Percentiles rank a stretch among this genome's conserved stretches.
Evolutionary conservation across 179 eudicot species (phyloP).

Genomic region (Beta lomatogona): DNA sequence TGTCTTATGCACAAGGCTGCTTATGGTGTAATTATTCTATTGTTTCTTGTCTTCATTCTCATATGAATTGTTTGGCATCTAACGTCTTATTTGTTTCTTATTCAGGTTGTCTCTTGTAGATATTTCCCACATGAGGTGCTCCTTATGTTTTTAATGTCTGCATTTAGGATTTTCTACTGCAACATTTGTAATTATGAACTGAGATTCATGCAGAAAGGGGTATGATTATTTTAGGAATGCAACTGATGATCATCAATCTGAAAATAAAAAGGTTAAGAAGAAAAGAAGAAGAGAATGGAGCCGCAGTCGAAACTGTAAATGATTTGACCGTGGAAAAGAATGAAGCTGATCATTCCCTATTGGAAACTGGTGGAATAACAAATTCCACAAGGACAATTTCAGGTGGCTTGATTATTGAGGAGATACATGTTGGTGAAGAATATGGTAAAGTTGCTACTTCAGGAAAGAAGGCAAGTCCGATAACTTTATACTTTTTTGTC

Average conservation of each 20-base stretch:
- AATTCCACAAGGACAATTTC: slow-evolving; percentile 40
- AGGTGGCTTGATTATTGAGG: slow-evolving; percentile 70
- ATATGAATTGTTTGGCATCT: not conserved
- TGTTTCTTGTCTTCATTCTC: not conserved
- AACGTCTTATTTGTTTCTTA: not conserved
- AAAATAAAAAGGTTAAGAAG: slow-evolving; percentile 36
- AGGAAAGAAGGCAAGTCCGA: slow-evolving; percentile 62
- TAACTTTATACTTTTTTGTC: not conserved
- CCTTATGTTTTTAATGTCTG: not conserved
- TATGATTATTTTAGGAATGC: not conserved
- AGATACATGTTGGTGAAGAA: slow-evolving; percentile 49
- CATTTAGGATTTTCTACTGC: not conserved
- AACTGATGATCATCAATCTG: slow-evolving; percentile 27
- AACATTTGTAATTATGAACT: not conserved
- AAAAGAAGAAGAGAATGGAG: slow-evolving; percentile 39
- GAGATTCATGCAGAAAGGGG: slow-evolving; percentile 20
- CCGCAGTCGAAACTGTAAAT: slow-evolving; percentile 15
- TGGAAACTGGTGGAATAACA: slow-evolving; percentile 28
- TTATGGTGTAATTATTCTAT: not conserved
- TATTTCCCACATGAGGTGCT: not conserved
- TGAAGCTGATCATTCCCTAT: slow-evolving; percentile 24
- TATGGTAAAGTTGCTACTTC: slow-evolving; percentile 65
- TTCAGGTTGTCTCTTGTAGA: not conserved
- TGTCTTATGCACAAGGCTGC: not conserved
- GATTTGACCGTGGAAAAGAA: slow-evolving; percentile 7